These are phyloP conservation scores for Pontederia crassipes DNA, from an alignment of 176 grass and related monocot species.

Conservation along the genomic window DNA sequence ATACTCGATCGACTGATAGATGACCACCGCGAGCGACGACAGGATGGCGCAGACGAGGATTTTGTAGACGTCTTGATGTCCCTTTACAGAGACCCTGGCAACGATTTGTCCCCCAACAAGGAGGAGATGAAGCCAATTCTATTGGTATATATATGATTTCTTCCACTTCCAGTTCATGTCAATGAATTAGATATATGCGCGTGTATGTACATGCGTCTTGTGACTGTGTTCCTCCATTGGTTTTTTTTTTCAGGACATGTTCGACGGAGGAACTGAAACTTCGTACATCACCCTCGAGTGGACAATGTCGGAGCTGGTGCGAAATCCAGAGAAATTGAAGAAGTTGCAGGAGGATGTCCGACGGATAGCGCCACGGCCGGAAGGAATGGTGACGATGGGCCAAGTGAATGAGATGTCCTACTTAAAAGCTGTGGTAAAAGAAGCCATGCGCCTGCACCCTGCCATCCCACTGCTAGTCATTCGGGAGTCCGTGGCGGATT, in stretches of 20 bases:
- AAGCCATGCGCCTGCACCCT: neutral
- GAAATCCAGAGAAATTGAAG: neutral
- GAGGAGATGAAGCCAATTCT: neutral
- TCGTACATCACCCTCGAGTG: neutral
- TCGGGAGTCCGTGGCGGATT: neutral
- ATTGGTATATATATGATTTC: neutral
- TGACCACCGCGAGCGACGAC: neutral
- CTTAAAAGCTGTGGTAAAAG: neutral
- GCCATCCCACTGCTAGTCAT: neutral
- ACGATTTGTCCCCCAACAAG: neutral
- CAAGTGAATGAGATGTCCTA: neutral
- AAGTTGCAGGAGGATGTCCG: conserved; percentile 1
- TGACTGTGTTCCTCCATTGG: neutral
- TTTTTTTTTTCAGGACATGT: neutral
- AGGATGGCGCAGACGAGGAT: neutral
- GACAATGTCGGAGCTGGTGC: conserved; percentile 2
- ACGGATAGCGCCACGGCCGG: too few species aligned
- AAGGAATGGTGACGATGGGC: neutral
- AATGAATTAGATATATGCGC: neutral
- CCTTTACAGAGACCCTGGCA: conserved; percentile 3
- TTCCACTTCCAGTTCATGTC: neutral
- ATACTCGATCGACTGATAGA: conserved; percentile 12
- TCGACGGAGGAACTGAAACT: neutral
- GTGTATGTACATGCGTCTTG: neutral
- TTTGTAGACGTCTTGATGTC: conserved; percentile 17